Evolutionary conservation across 2,329 filamentous ascomycete species (phyloP).

Genomic region (Calonectria fujianensis): DNA sequence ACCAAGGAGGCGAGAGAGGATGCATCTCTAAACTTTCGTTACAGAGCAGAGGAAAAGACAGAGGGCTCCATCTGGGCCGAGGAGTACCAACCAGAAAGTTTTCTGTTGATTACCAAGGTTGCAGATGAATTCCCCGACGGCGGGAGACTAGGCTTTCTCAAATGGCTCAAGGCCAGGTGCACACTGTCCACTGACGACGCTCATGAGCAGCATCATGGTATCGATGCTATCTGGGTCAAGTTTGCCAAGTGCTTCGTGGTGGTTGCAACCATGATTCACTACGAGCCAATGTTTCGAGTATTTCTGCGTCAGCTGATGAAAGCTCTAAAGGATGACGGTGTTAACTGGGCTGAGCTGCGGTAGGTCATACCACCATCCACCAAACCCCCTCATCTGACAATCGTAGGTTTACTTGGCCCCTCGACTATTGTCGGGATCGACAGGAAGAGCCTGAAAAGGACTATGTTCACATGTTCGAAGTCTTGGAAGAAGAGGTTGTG

Average conservation of each 20-base stretch:
- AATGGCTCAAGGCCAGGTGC: constrained; percentile 85
- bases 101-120: constrained; percentile 75
- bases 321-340: constrained; percentile 85
- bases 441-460: constrained; percentile 80
- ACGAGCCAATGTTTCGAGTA: constrained; percentile 90
- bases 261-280: constrained; percentile 85
- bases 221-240: constrained; percentile 89
- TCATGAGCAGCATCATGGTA: constrained; percentile 86
- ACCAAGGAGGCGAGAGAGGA: constrained; percentile 71
- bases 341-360: constrained; percentile 88
- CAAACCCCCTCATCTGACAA: constrained; percentile 40
- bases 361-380: constrained; percentile 51
- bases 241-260: constrained; percentile 85
- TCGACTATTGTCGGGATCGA: constrained; percentile 80
- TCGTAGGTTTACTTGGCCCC: constrained; percentile 80
- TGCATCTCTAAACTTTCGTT: constrained; percentile 78
- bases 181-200: constrained; percentile 84
- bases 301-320: constrained; percentile 84
- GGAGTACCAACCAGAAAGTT: constrained; percentile 75
- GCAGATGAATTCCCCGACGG: constrained; percentile 85
- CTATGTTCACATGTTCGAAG: constrained; percentile 81
- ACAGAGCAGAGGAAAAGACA: constrained; percentile 67
- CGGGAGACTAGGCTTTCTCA: constrained; percentile 82
- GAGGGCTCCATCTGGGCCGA: constrained; percentile 78
- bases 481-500: constrained; percentile 85